phyloP scores from a whole-genome alignment of 768 basidiomycete species.

The Ramaria sp. region DNA sequence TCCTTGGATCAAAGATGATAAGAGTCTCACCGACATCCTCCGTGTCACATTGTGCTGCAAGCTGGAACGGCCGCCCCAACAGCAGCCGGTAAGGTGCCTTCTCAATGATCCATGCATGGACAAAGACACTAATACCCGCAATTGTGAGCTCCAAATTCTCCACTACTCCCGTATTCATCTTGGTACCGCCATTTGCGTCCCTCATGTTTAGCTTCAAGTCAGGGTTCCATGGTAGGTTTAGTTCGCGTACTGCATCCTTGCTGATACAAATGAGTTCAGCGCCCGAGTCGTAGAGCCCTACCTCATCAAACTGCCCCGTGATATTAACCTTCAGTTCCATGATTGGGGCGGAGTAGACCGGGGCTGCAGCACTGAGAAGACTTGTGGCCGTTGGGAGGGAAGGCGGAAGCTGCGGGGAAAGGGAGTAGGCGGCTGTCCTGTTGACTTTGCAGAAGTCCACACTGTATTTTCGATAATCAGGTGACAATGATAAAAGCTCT shows the following conservation, averaged over 20 bases:
- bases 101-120: slow-evolving; percentile 11
- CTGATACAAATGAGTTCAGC: slow-evolving; percentile 6
- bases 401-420: background rate
- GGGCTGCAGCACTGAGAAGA: background rate
- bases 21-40: background rate
- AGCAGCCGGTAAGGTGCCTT: slow-evolving; percentile 9
- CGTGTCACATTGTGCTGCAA: background rate
- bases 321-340: background rate
- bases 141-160: slow-evolving; percentile 6
- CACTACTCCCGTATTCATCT: slow-evolving; percentile 3
- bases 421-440: background rate
- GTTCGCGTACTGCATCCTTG: background rate
- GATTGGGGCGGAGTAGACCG: background rate
- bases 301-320: background rate
- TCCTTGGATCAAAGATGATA: background rate
- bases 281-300: background rate
- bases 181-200: slow-evolving; percentile 1
- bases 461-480: background rate
- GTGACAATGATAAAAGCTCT: background rate
- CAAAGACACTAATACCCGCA: background rate
- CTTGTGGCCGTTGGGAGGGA: background rate
- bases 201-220: background rate
- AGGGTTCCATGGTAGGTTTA: background rate
- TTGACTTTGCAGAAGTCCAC: slow-evolving; percentile 1
- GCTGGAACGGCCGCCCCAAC: slow-evolving; percentile 9